Evolutionary conservation across 129 eudicot species (phyloP).

Genomic region (Chrysanthemum makinoi): DNA sequence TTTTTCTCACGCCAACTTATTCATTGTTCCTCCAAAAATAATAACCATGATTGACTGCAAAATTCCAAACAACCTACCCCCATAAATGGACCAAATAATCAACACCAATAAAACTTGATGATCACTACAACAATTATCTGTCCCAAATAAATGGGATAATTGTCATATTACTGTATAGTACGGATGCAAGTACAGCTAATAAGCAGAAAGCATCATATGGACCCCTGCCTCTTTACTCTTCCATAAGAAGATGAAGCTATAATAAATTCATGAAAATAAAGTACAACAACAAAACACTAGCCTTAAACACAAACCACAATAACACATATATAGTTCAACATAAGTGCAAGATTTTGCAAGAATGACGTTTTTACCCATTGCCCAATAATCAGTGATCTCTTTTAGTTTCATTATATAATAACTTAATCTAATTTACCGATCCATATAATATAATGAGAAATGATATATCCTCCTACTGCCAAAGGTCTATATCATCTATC

Average conservation of each 20-base stretch:
- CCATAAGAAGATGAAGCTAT: too few relatives aligned
- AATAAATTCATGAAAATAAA: not conserved
- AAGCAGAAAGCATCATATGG: slow-evolving; percentile 13
- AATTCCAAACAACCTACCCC: not conserved
- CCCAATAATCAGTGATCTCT: too few relatives aligned
- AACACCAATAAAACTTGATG: slow-evolving; percentile 1
- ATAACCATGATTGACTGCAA: not conserved
- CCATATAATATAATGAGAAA: not conserved
- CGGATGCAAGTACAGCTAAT: slow-evolving; percentile 10
- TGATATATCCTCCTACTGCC: too few relatives aligned
- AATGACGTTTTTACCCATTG: too few relatives aligned
- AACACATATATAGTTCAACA: too few relatives aligned
- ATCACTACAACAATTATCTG: not conserved
- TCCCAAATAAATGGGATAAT: slow-evolving; percentile 1
- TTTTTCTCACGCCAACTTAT: not conserved
- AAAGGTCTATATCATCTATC: too few relatives aligned
- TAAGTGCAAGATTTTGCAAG: too few relatives aligned
- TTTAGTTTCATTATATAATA: too few relatives aligned
- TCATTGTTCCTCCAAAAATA: not conserved
- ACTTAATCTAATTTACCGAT: not conserved
- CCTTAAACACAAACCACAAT: slow-evolving; percentile 6
- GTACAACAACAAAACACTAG: slow-evolving; percentile 10
- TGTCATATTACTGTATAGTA: not conserved
- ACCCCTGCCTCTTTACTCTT: slow-evolving; percentile 8
- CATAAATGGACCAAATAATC: slow-evolving; percentile 12